Evolutionary conservation across 257 asterid genomes (phyloP), one percentile per base, ranked within the genome.

Genomic region (Agastache rugosa): DNA sequence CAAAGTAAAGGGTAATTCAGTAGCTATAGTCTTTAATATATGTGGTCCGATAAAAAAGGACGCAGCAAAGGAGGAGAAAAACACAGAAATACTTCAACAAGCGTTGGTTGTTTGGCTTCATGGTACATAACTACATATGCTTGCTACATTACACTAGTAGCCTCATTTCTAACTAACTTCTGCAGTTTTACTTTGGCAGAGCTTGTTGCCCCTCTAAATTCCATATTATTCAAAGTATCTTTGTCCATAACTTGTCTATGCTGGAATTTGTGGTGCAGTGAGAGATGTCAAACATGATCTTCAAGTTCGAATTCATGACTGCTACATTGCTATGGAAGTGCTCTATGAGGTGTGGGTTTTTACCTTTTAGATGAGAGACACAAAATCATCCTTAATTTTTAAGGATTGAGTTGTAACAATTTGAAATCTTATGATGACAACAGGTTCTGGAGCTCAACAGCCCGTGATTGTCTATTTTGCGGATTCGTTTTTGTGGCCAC

Each of bases 401-500:
- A 27, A 25, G 64, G 63, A 56, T 23, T 56, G 61, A 54, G 10
- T 27, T 11, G 64, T 27, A 14, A 58, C 31, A 2, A 0, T 20
- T 58, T 16, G 14, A 56, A n/a, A 19, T 60, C 31, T 1, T 34
- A 5, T 3, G 12, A 58, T 27, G 64, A 25, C 10, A 14, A 17
- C 58, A 68, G 63, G 63, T 63, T 51, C 19, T 89, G 84, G 85
- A 84, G 85, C 94, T 77, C 87, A 74, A 59, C 90, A 91, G 63
- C 96, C 97, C 23, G 77, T 91, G 56, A 79, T 91, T 63, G 96
- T 86, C 75, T 89, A 87, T 81, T 87, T 86, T 72, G 87, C 92
- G 41, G 90, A 91, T 84, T 86, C 85, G 75, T 83, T 89, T 29
- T 62, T 81, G 68, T 82, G 94, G 92, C 79, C 23, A 50, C 85